phyloP scores from a whole-genome alignment of 2,329 filamentous ascomycete genomes.

The Trichoderma sp. region DNA sequence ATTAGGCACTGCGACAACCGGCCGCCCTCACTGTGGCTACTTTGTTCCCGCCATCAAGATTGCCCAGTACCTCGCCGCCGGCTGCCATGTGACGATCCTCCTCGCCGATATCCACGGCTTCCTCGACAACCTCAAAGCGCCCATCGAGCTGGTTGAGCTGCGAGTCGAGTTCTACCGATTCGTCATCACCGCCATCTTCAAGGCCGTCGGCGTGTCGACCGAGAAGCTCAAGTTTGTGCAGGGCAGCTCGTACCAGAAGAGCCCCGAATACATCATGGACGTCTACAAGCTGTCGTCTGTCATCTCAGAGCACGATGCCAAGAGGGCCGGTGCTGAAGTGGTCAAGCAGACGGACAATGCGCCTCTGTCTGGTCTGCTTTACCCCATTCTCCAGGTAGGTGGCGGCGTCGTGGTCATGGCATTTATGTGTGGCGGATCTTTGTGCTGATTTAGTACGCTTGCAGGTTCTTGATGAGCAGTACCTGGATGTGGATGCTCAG shows the following conservation, averaged over 20 bases:
- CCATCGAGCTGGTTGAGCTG: constrained; percentile 79
- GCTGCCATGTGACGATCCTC: constrained; percentile 77
- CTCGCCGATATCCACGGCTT: constrained; percentile 75
- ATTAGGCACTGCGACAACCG: constrained; percentile 75
- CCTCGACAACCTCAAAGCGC: constrained; percentile 81
- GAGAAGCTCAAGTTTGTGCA: constrained; percentile 79
- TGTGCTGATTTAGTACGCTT: background rate
- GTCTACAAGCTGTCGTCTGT: constrained; percentile 71
- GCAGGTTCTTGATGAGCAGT: constrained; percentile 76
- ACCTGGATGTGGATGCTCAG: constrained; percentile 83
- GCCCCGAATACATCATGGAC: constrained; percentile 78
- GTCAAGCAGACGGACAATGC: constrained; percentile 87
- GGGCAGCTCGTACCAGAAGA: constrained; percentile 79
- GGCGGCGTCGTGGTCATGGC: background rate
- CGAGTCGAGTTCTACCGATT: constrained; percentile 81
- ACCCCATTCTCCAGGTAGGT: constrained; percentile 57
- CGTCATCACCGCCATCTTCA: constrained; percentile 70
- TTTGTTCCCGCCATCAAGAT: constrained; percentile 87
- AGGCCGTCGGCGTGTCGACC: constrained; percentile 74
- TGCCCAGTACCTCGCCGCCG: constrained; percentile 79
- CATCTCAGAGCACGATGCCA: constrained; percentile 75
- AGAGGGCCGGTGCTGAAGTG: constrained; percentile 87
- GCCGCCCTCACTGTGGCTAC: constrained; percentile 86
- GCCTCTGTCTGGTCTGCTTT: constrained; percentile 52
- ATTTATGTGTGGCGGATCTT: background rate